Conservation (phyloP, 2,329 filamentous ascomycete species). For the Cordyceps cateniannulata region DNA sequence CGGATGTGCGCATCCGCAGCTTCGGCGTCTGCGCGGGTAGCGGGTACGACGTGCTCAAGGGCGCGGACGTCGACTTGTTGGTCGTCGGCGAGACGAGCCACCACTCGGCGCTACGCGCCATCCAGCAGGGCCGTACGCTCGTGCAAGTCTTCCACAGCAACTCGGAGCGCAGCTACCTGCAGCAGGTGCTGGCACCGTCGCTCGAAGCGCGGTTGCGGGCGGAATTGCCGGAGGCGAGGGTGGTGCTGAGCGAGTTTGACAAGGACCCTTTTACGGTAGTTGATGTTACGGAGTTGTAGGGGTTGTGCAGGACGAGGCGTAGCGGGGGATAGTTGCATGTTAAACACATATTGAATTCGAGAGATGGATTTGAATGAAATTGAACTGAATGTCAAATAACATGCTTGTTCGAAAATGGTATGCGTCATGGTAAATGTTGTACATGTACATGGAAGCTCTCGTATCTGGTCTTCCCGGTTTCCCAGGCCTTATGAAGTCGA, state of each 20-base stretch:
- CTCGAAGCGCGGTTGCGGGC: slow-evolving; percentile 53
- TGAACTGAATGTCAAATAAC: neutral
- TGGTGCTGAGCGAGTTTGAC: slow-evolving; percentile 73
- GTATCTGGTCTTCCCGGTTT: neutral
- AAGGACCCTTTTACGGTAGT: slow-evolving; percentile 83
- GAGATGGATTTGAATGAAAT: neutral
- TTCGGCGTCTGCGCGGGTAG: slow-evolving; percentile 89
- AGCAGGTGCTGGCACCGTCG: slow-evolving; percentile 60
- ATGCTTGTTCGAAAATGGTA: slow-evolving; percentile 4
- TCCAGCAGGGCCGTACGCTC: slow-evolving; percentile 75
- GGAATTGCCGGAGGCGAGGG: slow-evolving; percentile 45
- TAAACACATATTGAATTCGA: neutral
- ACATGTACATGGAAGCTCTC: neutral
- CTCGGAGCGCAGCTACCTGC: slow-evolving; percentile 78
- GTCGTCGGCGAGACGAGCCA: slow-evolving; percentile 93
- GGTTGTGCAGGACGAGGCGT: neutral
- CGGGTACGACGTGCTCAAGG: slow-evolving; percentile 69
- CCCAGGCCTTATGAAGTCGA: neutral
- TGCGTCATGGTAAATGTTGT: neutral
- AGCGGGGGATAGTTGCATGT: neutral
- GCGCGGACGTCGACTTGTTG: slow-evolving; percentile 66
- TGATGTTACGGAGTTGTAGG: slow-evolving; percentile 36
- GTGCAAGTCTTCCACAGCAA: slow-evolving; percentile 90
- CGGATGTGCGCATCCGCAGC: slow-evolving; percentile 46
- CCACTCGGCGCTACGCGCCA: slow-evolving; percentile 81